phyloP scores from a whole-genome alignment of 805 yeast species.

The Saccharomycopsis schoenii region DNA sequence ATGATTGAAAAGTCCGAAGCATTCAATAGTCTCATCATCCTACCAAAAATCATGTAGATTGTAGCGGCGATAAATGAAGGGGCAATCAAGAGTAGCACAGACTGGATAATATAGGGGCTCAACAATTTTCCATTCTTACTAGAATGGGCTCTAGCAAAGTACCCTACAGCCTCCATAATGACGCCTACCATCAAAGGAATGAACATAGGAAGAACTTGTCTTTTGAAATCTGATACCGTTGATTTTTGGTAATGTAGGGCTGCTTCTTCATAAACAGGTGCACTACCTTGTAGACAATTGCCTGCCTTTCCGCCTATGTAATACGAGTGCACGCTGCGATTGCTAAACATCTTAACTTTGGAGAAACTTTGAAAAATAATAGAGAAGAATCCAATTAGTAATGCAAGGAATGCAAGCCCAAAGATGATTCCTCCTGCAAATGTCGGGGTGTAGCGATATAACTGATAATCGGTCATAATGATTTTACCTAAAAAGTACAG shows the following conservation, averaged over 20 bases:
- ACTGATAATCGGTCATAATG: neutral
- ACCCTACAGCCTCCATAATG: conserved; percentile 23
- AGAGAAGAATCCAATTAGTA: neutral
- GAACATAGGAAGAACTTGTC: conserved; percentile 1
- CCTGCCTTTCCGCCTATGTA: neutral
- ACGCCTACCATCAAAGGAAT: conserved; percentile 25
- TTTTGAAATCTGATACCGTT: neutral
- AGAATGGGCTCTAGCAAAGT: conserved; percentile 22
- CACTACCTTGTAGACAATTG: neutral
- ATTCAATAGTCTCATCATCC: conserved; percentile 20
- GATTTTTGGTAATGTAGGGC: neutral
- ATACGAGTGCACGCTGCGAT: neutral
- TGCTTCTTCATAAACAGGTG: neutral
- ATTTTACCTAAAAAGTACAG: neutral
- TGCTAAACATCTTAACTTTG: neutral
- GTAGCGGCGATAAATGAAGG: conserved; percentile 27
- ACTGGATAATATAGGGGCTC: conserved; percentile 23
- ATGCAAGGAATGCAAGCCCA: conserved; percentile 14
- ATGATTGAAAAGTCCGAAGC: conserved; percentile 20
- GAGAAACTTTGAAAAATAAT: conserved; percentile 7
- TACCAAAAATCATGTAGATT: conserved; percentile 27
- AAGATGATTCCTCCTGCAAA: conserved; percentile 18
- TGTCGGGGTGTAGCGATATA: conserved; percentile 19
- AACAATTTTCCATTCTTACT: conserved; percentile 10
- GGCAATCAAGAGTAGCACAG: conserved; percentile 24